Percentiles rank a stretch among this genome's conserved stretches.
phyloP scores from a whole-genome alignment of 2,329 filamentous ascomycete genomes.

The Colletotrichum tropicicola region DNA sequence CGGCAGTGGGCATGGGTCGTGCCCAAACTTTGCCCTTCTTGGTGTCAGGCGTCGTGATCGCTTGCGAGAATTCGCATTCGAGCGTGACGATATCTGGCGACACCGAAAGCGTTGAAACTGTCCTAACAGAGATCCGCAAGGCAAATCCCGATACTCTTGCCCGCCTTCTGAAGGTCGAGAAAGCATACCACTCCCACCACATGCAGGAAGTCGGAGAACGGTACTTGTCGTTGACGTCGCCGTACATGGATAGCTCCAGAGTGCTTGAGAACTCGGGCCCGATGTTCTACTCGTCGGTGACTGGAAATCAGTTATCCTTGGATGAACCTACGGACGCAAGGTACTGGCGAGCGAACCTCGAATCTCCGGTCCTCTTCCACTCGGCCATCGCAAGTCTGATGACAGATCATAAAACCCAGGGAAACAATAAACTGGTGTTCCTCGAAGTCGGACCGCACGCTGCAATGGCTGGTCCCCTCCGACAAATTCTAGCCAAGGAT shows the following conservation, averaged over 20 bases:
- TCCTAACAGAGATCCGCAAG: constrained; percentile 28
- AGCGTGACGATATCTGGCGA: constrained; percentile 14
- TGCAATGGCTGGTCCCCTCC: constrained; percentile 2
- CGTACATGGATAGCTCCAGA: background rate
- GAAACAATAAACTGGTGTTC: background rate
- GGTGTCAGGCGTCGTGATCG: background rate
- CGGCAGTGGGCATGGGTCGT: background rate
- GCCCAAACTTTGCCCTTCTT: background rate
- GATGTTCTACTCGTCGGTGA: constrained; percentile 35
- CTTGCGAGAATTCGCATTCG: constrained; percentile 6
- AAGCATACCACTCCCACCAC: constrained; percentile 17
- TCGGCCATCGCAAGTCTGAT: background rate
- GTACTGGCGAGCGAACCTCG: constrained; percentile 6
- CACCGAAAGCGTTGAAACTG: background rate
- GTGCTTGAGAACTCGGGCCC: background rate
- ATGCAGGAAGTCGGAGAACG: constrained; percentile 13
- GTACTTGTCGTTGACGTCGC: constrained; percentile 16
- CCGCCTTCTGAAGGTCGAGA: constrained; percentile 1
- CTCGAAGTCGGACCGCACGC: constrained; percentile 9
- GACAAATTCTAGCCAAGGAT: background rate
- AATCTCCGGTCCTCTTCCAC: background rate
- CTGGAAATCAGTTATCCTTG: constrained; percentile 32
- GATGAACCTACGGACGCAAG: background rate
- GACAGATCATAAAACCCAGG: background rate
- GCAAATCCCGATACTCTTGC: background rate